These are phyloP conservation scores for Limonium bicolor DNA, from an alignment of 148 eudicot species.

Conservation along the genomic window DNA sequence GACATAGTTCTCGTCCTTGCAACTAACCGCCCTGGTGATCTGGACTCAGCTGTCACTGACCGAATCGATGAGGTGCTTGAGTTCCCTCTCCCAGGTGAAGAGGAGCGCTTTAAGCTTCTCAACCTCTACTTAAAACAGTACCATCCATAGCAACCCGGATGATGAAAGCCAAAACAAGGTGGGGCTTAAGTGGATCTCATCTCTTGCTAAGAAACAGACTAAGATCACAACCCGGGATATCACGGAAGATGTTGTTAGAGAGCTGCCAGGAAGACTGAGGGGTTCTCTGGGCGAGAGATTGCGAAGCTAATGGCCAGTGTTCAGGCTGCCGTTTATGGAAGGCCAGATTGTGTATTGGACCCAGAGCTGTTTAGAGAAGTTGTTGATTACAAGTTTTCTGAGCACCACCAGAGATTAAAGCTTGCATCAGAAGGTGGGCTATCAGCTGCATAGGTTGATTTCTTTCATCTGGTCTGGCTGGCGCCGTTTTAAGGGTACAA, in stretches of 20 bases:
- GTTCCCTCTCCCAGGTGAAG: conserved; percentile 86
- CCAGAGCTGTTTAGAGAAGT: conserved; percentile 60
- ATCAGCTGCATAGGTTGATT: conserved; percentile 1
- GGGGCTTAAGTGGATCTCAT: too few species aligned
- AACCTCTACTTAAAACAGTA: conserved; percentile 73
- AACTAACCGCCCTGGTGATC: conserved; percentile 91
- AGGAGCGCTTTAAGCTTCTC: conserved; percentile 74
- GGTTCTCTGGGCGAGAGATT: conserved; percentile 94
- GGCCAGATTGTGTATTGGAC: conserved; percentile 78
- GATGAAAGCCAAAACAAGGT: conserved; percentile 27
- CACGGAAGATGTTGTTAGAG: conserved; percentile 54
- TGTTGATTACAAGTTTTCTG: conserved; percentile 83
- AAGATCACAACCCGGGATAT: conserved; percentile 56
- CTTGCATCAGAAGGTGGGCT: conserved; percentile 46
- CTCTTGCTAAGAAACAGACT: conserved; percentile 35
- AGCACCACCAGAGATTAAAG: conserved; percentile 66
- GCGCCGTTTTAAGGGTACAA: too few species aligned
- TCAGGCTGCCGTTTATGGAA: conserved; percentile 90
- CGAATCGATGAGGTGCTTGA: conserved; percentile 92
- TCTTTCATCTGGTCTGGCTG: too few species aligned
- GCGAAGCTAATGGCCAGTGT: conserved; percentile 92
- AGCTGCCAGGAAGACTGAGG: conserved; percentile 79
- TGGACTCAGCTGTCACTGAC: conserved; percentile 82
- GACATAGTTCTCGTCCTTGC: conserved; percentile 94
- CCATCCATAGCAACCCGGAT: conserved; percentile 13